phyloP scores from a whole-genome alignment of 495 filamentous ascomycete genomes.

The Lepraria neglecta region DNA sequence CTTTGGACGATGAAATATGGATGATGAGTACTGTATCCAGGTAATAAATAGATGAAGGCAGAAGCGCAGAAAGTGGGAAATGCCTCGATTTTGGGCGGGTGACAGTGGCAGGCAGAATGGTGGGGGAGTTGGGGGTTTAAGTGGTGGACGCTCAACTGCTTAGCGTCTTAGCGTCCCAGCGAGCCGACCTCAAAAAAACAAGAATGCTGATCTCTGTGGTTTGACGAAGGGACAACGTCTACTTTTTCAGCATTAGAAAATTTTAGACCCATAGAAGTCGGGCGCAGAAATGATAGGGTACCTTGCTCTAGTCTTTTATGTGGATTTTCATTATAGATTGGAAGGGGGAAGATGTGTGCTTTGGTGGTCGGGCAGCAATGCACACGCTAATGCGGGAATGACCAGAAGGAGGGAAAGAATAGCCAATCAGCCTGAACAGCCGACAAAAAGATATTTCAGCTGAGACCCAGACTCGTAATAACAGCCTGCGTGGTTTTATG shows the following conservation, averaged over 20 bases:
- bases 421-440: constrained; percentile 9
- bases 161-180: constrained; percentile 1
- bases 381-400: constrained; percentile 12
- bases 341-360: not conserved
- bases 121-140: constrained; percentile 13
- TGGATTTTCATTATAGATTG: constrained; percentile 10
- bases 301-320: not conserved
- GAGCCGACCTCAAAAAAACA: constrained; percentile 3
- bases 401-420: not conserved
- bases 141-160: constrained; percentile 6
- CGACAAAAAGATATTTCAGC: constrained; percentile 3
- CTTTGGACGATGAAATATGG: constrained; percentile 1
- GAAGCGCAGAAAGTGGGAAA: constrained; percentile 9
- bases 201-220: not conserved
- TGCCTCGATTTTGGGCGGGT: constrained; percentile 11
- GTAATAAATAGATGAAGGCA: not conserved
- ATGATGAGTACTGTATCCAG: not conserved
- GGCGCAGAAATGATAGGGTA: constrained; percentile 10
- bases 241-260: constrained; percentile 2
- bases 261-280: not conserved
- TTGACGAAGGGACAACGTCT: constrained; percentile 4
- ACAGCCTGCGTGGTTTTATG: not conserved
- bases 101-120: constrained; percentile 5
- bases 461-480: not conserved
- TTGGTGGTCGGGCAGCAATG: constrained; percentile 6